Base-by-base conservation (phyloP, 306 rosid genomes). In the Begonia peltatifolia region DNA sequence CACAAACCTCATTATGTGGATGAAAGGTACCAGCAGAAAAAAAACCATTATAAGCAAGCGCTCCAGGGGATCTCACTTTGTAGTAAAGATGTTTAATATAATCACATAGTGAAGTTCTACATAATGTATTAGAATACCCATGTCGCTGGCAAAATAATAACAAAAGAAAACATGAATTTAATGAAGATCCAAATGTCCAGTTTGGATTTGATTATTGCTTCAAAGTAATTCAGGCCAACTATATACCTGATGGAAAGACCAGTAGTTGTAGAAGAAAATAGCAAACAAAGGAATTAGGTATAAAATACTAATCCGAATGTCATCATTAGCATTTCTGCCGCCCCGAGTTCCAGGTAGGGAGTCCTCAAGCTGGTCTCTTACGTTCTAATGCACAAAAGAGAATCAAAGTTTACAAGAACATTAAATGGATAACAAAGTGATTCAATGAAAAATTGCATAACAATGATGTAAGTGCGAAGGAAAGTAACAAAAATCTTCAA, bases 321-420 rank as follows among this genome's bases (percentile, higher is more conserved):
- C 71, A 63, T 86, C 96, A 47, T 68, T 79, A 25, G 94, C 94
- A 67, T 81, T 83, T 74, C 69, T 77, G 25, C 99, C 99, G 14
- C 89, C 84, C 70, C 83, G 75, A 41, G 99, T 81, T 64, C 96
- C 94, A 12, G 96, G 94, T 62, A 92, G 93, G 62, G 99, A 58
- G 62, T 81, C 99, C 56, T 59, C 74, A 41, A 92, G 96, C 63
- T 66, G 69, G 60, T 60, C 84, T 74, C 99, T 81, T 57, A 66
- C 94, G 56, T 86, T 75, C 99, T 92, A 73, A 75, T 74, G 46
- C 25, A 68, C 54, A 63, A 52, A 4, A 35, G 50, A 48, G 8
- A 44, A 44, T 10, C n/a, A 44, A 64, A 18, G 50, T 7, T 41
- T 16, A 44, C 6, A 12, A 41, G 56, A 35, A 50, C 9, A 50